Base-by-base conservation (phyloP, 768 basidiomycete genomes). In the Lactarius sanguifluus region DNA sequence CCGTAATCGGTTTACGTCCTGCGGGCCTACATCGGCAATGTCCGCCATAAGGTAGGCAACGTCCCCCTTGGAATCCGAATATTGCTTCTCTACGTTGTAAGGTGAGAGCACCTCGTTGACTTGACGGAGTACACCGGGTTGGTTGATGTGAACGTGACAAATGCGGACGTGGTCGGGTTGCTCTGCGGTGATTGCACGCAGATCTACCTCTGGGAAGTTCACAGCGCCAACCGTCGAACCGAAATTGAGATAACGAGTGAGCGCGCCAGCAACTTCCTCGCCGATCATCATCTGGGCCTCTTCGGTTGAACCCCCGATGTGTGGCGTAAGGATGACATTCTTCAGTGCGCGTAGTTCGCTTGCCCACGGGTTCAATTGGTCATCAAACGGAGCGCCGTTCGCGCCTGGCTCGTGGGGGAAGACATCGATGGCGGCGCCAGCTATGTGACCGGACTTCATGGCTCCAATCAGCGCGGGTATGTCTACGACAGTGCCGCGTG, bases 21-120 rank as follows among this genome's bases (percentile, higher is more conserved):
- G 80, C 66, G 86, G 84, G 74, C 91, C 92, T 71, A 98, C 95
- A 69, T 93, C 86, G 25, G 92, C 88, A 70, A 99, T 98, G 76
- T 99, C 97, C 15, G 96, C 96, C 87, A 99, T 90, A 69, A 99
- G 84, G 77, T 98, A 98, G 30, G 96, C 94, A 59, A 94, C 79
- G 61, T 94, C 92, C 67, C 91, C 91, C 79, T 94, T 94, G 56
- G 93, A 94, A 75, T 99, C 97, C n/a, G 96, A 95, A 78, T 90
- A 98, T 79, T 98, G 97, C 81, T 98, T 98, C 79, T 96, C 95
- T 75, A 99, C 96, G 78, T 99, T 98, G 84, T 96, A 94, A 45
- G 93, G 89, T 58, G 91, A 91, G 50, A 99, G 80, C 36, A 91
- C 90, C 71, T 96, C 91, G 83, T 99, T 99, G 82, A 99, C 92